Evolutionary conservation across 495 filamentous ascomycete species (phyloP), one percentile per base, ranked within the genome.

Genomic region (Mytilinidion resinicola): DNA sequence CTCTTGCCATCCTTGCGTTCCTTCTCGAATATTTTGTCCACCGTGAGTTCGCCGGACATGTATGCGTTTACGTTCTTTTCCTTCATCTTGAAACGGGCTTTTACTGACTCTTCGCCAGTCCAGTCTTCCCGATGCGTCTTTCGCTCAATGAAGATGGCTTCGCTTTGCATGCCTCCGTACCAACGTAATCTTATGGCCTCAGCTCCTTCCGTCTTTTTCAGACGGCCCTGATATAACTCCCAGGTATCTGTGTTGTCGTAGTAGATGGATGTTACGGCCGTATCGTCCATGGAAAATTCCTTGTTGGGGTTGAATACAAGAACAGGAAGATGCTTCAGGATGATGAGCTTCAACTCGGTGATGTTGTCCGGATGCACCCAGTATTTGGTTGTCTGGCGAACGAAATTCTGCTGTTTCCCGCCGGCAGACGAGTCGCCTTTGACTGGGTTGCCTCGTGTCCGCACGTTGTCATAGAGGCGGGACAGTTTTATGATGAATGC

Each of bases 341-440:
- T 89, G 61, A 99, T 90, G 68, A 99, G 79, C 72, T 99, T 99
- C 56, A 99, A 72, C 71, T 99, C 93, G 4, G 93, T 97, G 69
- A 99, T 93, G 68, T 99, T 97, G 71, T 99, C 95, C 8, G 88
- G 89, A 65, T 99, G 93, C 50, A 99, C 92, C 93, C 93, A 99
- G 78, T 97, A 99, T 69, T 99, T 99, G 2, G 93, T 99, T 0
- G 93, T 99, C 69, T 99, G 89, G 15, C 93, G 85, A 55, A 99
- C 81, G 66, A 99, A 99, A 73, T 89, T 99, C 65, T 90, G 93
- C 74, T 99, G 93, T 55, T 79, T 80, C 36, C 91, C 95, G 60
- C 93, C 93, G 34, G 93, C 95, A 17, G 91, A 77, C 58, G 88
- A 85, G 70, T 99, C 93, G 55, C 93, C 93, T 70, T 87, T 90